These are phyloP conservation scores for Peniophora sp. DNA, from an alignment of 1,284 basidiomycete species.

Conservation along the genomic window DNA sequence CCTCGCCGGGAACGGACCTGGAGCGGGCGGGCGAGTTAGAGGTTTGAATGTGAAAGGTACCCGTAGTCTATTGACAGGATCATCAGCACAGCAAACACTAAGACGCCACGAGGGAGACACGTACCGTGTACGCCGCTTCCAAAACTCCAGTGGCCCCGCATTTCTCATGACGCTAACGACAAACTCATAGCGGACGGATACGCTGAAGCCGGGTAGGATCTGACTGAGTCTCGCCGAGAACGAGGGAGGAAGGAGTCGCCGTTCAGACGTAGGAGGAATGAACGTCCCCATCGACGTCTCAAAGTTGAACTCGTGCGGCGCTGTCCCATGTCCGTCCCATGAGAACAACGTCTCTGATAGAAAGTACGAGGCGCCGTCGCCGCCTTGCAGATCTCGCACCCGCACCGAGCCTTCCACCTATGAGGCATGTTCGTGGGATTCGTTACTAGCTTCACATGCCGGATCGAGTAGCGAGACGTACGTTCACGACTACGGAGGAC, in stretches of 20 bases:
- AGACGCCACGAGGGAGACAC: background rate
- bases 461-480: slow-evolving; percentile 1
- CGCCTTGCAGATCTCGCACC: slow-evolving; percentile 9
- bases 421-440: background rate
- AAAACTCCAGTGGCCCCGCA: slow-evolving; percentile 2
- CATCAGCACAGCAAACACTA: background rate
- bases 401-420: slow-evolving; percentile 7
- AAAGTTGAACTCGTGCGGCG: slow-evolving; percentile 9
- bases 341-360: slow-evolving; percentile 5
- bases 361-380: slow-evolving; percentile 1
- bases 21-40: slow-evolving; percentile 7
- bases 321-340: slow-evolving; percentile 3
- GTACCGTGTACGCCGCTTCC: slow-evolving; percentile 6
- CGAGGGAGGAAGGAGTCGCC: slow-evolving; percentile 8
- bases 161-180: slow-evolving; percentile 7
- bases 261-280: background rate
- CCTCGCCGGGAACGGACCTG: slow-evolving; percentile 6
- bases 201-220: slow-evolving; percentile 9
- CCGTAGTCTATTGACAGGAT: slow-evolving; percentile 4
- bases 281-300: slow-evolving; percentile 1
- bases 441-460: too few species aligned
- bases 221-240: slow-evolving; percentile 7
- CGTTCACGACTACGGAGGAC: slow-evolving; percentile 11
- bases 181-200: slow-evolving; percentile 8
- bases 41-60: slow-evolving; percentile 9